phyloP scores from a whole-genome alignment of 1,284 basidiomycete species.

The Afroboletus lepidellus region DNA sequence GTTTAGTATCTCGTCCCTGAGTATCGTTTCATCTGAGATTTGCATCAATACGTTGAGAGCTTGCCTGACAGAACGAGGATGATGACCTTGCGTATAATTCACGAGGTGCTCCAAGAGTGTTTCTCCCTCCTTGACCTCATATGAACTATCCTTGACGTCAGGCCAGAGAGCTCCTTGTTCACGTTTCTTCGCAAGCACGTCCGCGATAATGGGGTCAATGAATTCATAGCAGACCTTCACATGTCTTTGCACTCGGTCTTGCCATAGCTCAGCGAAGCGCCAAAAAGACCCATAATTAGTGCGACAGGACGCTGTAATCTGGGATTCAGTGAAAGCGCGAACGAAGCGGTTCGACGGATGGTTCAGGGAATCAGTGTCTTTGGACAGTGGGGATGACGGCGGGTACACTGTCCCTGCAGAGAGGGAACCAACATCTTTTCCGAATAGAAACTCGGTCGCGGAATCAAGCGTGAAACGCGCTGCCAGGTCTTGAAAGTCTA shows the following conservation, averaged over 20 bases:
- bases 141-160: not conserved
- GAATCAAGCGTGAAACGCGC: conserved; percentile 48
- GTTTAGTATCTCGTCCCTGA: conserved; percentile 42
- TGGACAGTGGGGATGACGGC: conserved; percentile 20
- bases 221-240: conserved; percentile 23
- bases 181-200: conserved; percentile 27
- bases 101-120: conserved; percentile 34
- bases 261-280: conserved; percentile 29
- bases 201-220: conserved; percentile 31
- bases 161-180: conserved; percentile 4
- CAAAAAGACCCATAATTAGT: conserved; percentile 23
- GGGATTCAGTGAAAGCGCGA: conserved; percentile 25
- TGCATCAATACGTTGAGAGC: conserved; percentile 4
- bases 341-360: conserved; percentile 29
- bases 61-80: not conserved
- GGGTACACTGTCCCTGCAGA: conserved; percentile 39
- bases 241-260: conserved; percentile 17
- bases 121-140: conserved; percentile 18
- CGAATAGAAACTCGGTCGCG: conserved; percentile 52
- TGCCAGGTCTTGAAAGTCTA: conserved; percentile 52
- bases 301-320: conserved; percentile 11
- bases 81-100: conserved; percentile 30
- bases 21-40: conserved; percentile 30
- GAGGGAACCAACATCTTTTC: conserved; percentile 39
- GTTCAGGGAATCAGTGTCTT: conserved; percentile 12